Base-by-base conservation (phyloP, 2,329 filamentous ascomycete species). In the Verticillium longisporum region DNA sequence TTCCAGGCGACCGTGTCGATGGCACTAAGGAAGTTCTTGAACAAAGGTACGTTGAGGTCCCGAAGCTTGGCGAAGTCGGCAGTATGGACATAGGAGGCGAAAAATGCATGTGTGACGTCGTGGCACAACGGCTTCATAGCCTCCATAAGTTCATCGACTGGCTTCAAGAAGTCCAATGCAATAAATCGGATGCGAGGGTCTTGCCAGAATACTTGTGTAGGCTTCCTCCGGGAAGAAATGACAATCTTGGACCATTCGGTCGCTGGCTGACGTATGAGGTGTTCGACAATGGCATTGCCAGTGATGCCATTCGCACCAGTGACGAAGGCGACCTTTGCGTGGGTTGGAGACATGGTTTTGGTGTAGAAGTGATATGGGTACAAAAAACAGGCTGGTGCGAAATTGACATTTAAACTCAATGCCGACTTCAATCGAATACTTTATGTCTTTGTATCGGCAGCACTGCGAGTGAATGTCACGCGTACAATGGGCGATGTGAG, bases 241-340 rank as follows among this genome's bases (percentile, higher is more conserved):
- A 64, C 50, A 32, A 63, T 63, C 38, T 63, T 61, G 56, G 59
- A 58, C 62, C 62, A 64, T 59, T 64, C 61, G 6, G 56, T 60
- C 13, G 36, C 56, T 31, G 62, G 62, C 34, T 64, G 61, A 34
- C 62, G 62, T 11, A 62, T 59, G 26, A 76, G 62, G 53, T 74
- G 66, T 60, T 75, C 72, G 15, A 75, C 61, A 15, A 76, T 68
- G 1, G 72, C 70, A 57, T 64, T 63, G 6, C 73, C 73, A 54
- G 65, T 72, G 54, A 75, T 72, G 32, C 73, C 73, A 62, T 74
- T 74, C 14, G 60, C 67, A 41, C 56, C 56, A 26, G 36, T 57
- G 36, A 57, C 56, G 36, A 57, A 41, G 18, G 56, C 56, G 34
- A 34, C 72, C 73, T 57, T 57, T 36, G 56, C 56, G 33, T 18